phyloP scores from a whole-genome alignment of 345 rosid species.

The Gossypium turneri region DNA sequence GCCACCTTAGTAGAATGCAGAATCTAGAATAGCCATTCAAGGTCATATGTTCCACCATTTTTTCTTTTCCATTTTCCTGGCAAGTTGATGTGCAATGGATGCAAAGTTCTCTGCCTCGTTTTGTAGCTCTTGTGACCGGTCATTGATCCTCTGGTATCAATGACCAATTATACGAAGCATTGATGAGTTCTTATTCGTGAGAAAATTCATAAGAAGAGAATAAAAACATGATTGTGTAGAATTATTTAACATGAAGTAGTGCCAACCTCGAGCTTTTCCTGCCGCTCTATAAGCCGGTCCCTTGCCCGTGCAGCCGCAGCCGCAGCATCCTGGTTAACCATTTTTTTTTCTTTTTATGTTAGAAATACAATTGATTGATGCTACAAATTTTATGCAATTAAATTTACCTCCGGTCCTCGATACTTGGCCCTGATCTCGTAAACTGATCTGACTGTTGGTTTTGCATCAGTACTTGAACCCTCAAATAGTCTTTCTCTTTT shows the following conservation, averaged over 20 bases:
- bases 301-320: slow-evolving; percentile 68
- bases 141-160: slow-evolving; percentile 49
- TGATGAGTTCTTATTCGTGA: neutral
- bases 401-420: slow-evolving; percentile 52
- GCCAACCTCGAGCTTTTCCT: slow-evolving; percentile 74
- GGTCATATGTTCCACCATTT: slow-evolving; percentile 79
- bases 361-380: slow-evolving; percentile 14
- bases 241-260: neutral
- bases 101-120: slow-evolving; percentile 75
- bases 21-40: neutral
- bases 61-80: slow-evolving; percentile 77
- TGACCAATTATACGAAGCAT: neutral
- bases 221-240: neutral
- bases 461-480: slow-evolving; percentile 49
- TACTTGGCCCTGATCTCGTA: slow-evolving; percentile 90
- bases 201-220: slow-evolving; percentile 1
- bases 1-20: neutral
- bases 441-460: slow-evolving; percentile 62
- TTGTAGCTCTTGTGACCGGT: slow-evolving; percentile 73
- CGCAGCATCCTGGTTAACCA: slow-evolving; percentile 55
- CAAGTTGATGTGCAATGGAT: slow-evolving; percentile 70
- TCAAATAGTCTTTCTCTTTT: slow-evolving; percentile 61
- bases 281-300: slow-evolving; percentile 68
- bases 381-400: neutral
- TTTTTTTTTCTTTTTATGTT: slow-evolving; percentile 7